Conservation (phyloP, 805 yeast species). For the Yarrowia keelungensis region DNA sequence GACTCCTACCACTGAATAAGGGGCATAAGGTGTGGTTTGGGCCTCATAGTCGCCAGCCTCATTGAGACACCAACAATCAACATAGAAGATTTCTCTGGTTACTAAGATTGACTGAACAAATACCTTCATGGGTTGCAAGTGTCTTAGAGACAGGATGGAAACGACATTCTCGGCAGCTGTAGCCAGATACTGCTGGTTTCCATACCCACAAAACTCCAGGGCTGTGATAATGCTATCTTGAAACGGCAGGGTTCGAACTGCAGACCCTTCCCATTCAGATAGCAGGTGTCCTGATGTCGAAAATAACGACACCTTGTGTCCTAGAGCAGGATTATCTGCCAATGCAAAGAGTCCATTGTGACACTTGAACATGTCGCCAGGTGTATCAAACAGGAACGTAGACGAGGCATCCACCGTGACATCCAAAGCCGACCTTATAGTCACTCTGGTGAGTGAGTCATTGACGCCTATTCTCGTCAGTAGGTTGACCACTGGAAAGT, state of each 20-base stretch:
- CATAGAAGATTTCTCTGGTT: constrained; percentile 15
- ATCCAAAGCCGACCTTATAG: constrained; percentile 8
- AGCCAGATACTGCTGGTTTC: constrained; percentile 5
- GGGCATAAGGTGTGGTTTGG: constrained; percentile 21
- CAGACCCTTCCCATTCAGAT: constrained; percentile 32
- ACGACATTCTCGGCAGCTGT: constrained; percentile 20
- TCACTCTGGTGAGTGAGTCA: constrained; percentile 14
- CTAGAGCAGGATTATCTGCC: constrained; percentile 22
- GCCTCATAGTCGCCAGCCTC: constrained; percentile 3
- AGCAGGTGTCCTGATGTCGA: constrained; percentile 14
- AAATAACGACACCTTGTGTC: constrained; percentile 19
- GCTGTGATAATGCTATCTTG: constrained; percentile 5
- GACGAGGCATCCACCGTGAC: constrained; percentile 22
- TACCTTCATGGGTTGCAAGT: constrained; percentile 31
- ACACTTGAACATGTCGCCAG: constrained; percentile 19
- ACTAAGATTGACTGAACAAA: constrained; percentile 17
- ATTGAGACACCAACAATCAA: constrained; percentile 18
- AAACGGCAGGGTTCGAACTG: not conserved
- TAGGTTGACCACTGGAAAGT: constrained; percentile 23
- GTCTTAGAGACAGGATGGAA: not conserved
- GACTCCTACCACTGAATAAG: constrained; percentile 17
- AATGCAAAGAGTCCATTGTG: constrained; percentile 20
- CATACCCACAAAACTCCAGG: constrained; percentile 17
- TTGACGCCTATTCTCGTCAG: constrained; percentile 18
- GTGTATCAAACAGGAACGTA: constrained; percentile 20